phyloP scores from a whole-genome alignment of 768 basidiomycete genomes.

The Collybia nuda region DNA sequence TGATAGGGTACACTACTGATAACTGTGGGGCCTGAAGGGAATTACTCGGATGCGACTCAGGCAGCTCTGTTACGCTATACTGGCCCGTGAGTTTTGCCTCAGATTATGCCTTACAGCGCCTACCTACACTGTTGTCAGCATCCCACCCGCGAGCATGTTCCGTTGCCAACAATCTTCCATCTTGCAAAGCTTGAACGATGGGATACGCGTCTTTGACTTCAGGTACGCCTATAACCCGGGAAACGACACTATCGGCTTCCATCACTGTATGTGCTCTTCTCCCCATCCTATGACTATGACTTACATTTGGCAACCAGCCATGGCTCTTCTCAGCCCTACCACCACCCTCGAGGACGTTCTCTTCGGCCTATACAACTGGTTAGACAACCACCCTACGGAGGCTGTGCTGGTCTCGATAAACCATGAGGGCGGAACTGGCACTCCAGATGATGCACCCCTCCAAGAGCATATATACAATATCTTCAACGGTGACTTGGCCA shows the following conservation, averaged over 20 bases:
- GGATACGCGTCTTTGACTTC: conserved; percentile 50
- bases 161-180: conserved; percentile 48
- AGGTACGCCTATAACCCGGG: conserved; percentile 50
- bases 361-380: conserved; percentile 51
- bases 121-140: conserved; percentile 14
- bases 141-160: conserved; percentile 31
- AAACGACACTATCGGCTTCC: conserved; percentile 48
- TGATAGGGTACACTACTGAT: neutral
- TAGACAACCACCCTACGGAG: conserved; percentile 50
- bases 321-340: conserved; percentile 41
- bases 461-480: conserved; percentile 41
- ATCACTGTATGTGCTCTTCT: conserved; percentile 35
- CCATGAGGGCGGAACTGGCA: conserved; percentile 45
- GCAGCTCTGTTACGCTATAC: conserved; percentile 41
- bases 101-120: too few species aligned
- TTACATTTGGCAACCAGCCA: conserved; percentile 19
- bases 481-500: conserved; percentile 34
- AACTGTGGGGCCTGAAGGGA: conserved; percentile 28
- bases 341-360: conserved; percentile 50
- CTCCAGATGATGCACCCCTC: conserved; percentile 39
- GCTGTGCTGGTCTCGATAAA: conserved; percentile 51
- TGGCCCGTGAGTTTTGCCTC: conserved; percentile 32
- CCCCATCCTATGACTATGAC: neutral
- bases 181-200: conserved; percentile 44
- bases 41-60: conserved; percentile 42